Evolutionary conservation across 306 rosid species (phyloP).

Genomic region (Ceratonia siliqua): DNA sequence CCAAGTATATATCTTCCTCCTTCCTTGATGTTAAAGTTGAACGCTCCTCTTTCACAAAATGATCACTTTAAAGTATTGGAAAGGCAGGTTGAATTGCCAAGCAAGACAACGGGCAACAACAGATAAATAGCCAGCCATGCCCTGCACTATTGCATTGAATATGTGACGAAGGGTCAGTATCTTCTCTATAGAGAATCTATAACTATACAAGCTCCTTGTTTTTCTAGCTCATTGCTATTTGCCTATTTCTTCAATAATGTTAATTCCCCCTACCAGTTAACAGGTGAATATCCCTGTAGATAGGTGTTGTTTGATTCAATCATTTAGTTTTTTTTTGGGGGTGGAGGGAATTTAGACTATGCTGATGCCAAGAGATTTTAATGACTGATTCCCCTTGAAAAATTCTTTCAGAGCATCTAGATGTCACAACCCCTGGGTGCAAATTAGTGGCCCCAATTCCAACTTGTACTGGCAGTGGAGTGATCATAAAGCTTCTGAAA

Average conservation of each 20-base stretch:
- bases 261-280: too few relatives aligned
- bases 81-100: not conserved
- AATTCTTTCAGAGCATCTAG: slow-evolving; percentile 22
- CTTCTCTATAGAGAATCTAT: too few relatives aligned
- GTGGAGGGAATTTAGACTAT: not conserved
- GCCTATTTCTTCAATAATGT: too few relatives aligned
- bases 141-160: too few relatives aligned
- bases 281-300: too few relatives aligned
- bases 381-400: slow-evolving; percentile 15
- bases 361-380: not conserved
- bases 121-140: too few relatives aligned
- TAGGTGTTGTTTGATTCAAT: too few relatives aligned
- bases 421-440: not conserved
- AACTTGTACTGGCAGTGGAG: slow-evolving; percentile 42
- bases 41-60: slow-evolving; percentile 11
- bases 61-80: not conserved
- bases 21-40: slow-evolving; percentile 7
- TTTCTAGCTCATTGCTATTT: too few relatives aligned
- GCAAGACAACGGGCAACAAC: slow-evolving; percentile 26
- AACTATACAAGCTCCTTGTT: too few relatives aligned
- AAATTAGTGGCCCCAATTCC: slow-evolving; percentile 36
- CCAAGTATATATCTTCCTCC: slow-evolving; percentile 16
- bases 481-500: slow-evolving; percentile 44
- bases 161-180: too few relatives aligned
- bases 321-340: too few relatives aligned